Percentiles rank a stretch among this genome's conserved stretches.
These are phyloP conservation scores for Cynara cardunculus DNA, from an alignment of 129 eudicot genomes.

Conservation along the genomic window DNA sequence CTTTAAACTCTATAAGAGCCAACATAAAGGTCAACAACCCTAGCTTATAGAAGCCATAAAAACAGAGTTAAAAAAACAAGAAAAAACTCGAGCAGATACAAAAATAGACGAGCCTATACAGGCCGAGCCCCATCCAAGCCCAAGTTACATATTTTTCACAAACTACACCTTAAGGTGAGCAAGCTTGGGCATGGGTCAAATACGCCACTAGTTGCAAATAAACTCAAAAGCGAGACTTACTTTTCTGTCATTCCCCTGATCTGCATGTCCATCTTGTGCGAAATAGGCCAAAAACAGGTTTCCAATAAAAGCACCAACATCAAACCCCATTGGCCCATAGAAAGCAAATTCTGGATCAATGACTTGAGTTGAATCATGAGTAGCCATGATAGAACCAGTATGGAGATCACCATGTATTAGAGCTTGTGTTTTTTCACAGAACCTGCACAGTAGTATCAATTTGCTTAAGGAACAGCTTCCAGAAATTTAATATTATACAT, in stretches of 20 bases:
- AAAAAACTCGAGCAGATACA: not conserved
- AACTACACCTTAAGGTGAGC: not conserved
- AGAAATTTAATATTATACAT: constrained; percentile 5
- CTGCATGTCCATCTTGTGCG: constrained; percentile 84
- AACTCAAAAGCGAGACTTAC: constrained; percentile 28
- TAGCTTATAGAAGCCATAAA: not conserved
- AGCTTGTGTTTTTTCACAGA: constrained; percentile 93
- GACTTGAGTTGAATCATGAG: constrained; percentile 80
- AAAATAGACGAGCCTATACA: not conserved
- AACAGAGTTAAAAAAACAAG: no score
- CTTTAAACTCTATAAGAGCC: not conserved
- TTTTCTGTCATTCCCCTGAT: constrained; percentile 50
- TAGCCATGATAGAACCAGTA: constrained; percentile 94
- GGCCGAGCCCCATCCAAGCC: not conserved
- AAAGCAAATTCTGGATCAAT: constrained; percentile 97
- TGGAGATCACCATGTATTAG: constrained; percentile 94
- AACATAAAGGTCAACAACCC: not conserved
- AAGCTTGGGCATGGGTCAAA: not conserved
- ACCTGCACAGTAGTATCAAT: constrained; percentile 40
- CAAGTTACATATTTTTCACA: not conserved
- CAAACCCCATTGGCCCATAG: constrained; percentile 94
- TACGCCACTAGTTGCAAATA: not conserved
- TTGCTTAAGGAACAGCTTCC: not conserved
- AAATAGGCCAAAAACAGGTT: constrained; percentile 82
- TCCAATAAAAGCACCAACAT: constrained; percentile 90